Base-by-base conservation (phyloP, 2,329 filamentous ascomycete genomes). In the Colletotrichum acutatum region DNA sequence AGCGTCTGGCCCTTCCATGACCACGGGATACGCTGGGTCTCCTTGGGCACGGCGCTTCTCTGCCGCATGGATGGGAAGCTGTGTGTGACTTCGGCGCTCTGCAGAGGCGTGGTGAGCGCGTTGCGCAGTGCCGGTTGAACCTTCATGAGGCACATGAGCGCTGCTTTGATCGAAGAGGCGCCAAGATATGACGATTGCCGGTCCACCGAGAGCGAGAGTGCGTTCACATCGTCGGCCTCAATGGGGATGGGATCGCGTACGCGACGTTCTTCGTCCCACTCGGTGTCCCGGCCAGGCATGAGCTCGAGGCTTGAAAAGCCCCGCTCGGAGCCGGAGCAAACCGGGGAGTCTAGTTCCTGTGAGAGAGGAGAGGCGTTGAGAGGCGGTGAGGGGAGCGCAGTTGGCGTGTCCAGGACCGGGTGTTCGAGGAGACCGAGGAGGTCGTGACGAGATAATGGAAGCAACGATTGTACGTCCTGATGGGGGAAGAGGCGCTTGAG, bases 111-210 rank as follows among this genome's bases (percentile, higher is more conserved):
- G 9, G 86, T 83, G 14, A 88, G 82, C 0, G 84, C 84, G 74
- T 80, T 83, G 42, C 83, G 79, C 4, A 89, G 83, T 26, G 83
- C 83, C 0, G 86, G 87, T 71, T 88, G 86, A 8, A 88, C 85
- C 77, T 88, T 88, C 75, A 88, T 83, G 86, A 95, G 94, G 59
- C 94, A 92, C 82, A 93, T 90, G 46, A 94, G 85, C 1, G 92
- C 92, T 1, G 92, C 92, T 78, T 93, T 93, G 78, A 94, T 92
- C 6, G 92, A 94, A 0, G 93, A 94, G 19, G 93, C 91, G 1
- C 92, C 92, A 4, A 94, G 84, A 77, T 94, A 94, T 3, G 92
- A 89, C 4, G 86, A 82, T 75, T 90, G 89, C 56, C 91, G 88
- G 70, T 93, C 89, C 6, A 87, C 83, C 2, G 84, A 83, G 42